Base-by-base conservation (phyloP, 1,284 basidiomycete genomes). In the Rhodofomes roseus region DNA sequence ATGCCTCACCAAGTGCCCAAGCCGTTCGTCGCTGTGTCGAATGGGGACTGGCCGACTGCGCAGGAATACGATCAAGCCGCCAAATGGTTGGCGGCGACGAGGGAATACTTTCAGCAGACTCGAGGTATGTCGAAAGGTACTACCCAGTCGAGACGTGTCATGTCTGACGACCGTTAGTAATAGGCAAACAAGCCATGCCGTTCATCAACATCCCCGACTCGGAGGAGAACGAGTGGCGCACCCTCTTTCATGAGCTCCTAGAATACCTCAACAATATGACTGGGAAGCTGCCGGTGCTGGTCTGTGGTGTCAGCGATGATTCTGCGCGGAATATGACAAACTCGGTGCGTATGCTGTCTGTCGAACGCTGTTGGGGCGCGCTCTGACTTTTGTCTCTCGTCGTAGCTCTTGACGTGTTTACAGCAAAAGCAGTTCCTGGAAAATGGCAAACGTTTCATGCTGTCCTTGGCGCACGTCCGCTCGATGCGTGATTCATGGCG, bases 221-320 rank as follows among this genome's bases (percentile, higher is more conserved):
- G 0, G 83, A 84, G 60, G 77, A 81, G 40, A 57, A 72, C 40
- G 82, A 84, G 44, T 89, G 81, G 65, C 80, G 77, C 54, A 66
- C 66, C 23, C 50, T 79, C 4, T 74, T 90, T 31, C 83, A 85
- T 56, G 75, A 79, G 44, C 65, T 84, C 27, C 70, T 71, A 64
- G 79, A 76, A 54, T 65, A 74, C 44, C 74, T 77, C 27, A 56
- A 48, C 8, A 83, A 86, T 0, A 70, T 87, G 22, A 81, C 87
- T 3, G 44, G 55, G 39, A 83, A 79, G 62, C 69, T 90, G n/a
- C 73, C 76, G 0, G 70, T 83, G 70, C 77, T 79, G 62, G 73
- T 75, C 44, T 68, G 76, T 44, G 65, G 82, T 50, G 66, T 81
- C 54, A 81, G 77, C 64, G 77, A 83, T 11, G 79, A 80, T 0